phyloP scores from a whole-genome alignment of 1,284 basidiomycete species.

The Cerioporus squamosus region DNA sequence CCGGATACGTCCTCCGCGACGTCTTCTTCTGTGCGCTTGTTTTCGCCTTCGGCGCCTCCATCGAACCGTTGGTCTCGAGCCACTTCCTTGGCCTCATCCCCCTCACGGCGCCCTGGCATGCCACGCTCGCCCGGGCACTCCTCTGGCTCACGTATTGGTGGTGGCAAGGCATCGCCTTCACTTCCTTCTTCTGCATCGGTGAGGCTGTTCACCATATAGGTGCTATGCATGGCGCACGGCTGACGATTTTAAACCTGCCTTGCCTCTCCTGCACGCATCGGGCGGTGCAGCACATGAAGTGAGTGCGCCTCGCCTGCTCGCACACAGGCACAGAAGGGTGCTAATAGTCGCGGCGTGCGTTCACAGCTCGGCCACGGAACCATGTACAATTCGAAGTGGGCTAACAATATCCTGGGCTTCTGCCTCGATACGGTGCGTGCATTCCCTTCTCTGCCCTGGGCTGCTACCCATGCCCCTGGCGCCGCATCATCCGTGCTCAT shows the following conservation, averaged over 20 bases:
- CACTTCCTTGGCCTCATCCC: conserved; percentile 27
- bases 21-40: conserved; percentile 43
- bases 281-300: conserved; percentile 36
- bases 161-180: conserved; percentile 52
- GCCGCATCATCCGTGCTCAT: conserved; percentile 7
- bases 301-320: conserved; percentile 11
- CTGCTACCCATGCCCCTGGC: neutral
- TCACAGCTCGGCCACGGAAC: conserved; percentile 44
- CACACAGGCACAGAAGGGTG: conserved; percentile 10
- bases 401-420: conserved; percentile 44
- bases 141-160: conserved; percentile 53
- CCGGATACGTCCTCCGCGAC: conserved; percentile 47
- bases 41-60: conserved; percentile 44
- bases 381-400: conserved; percentile 37
- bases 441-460: neutral
- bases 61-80: conserved; percentile 35
- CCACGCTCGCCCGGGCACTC: conserved; percentile 27
- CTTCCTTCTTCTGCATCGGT: conserved; percentile 56
- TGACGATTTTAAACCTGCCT: neutral
- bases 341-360: conserved; percentile 18
- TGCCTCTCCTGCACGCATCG: conserved; percentile 3
- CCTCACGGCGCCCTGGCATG: conserved; percentile 24
- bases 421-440: conserved; percentile 47
- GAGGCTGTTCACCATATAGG: conserved; percentile 16
- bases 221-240: conserved; percentile 1